phyloP scores from a whole-genome alignment of 306 rosid genomes.

The Crotalaria pallida region DNA sequence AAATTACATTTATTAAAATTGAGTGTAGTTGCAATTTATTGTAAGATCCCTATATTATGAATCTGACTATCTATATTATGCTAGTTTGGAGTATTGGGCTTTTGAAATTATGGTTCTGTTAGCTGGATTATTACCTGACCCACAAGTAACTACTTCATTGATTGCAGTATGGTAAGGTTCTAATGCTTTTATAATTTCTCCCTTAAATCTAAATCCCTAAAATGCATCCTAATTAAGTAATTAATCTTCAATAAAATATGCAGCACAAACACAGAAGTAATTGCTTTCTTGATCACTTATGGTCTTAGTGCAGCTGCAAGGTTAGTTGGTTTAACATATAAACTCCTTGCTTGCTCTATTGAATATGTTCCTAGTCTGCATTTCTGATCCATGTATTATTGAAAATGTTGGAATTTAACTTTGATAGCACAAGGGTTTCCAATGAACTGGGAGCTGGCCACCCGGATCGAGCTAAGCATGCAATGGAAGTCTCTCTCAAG shows the following conservation, averaged over 20 bases:
- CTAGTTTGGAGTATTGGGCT: constrained; percentile 91
- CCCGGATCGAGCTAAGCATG: constrained; percentile 51
- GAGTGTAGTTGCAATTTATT: not conserved
- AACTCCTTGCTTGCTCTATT: not conserved
- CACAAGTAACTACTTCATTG: constrained; percentile 61
- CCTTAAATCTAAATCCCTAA: not conserved
- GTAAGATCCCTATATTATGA: not conserved
- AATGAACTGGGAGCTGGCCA: constrained; percentile 80
- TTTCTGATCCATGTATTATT: not conserved
- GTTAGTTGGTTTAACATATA: constrained; percentile 30
- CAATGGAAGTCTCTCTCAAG: constrained; percentile 66
- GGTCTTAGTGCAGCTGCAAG: constrained; percentile 90
- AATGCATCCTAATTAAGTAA: not conserved
- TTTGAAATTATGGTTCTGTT: constrained; percentile 77
- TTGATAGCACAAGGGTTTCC: constrained; percentile 73
- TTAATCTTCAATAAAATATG: constrained; percentile 1
- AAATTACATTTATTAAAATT: not conserved
- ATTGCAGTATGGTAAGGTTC: constrained; percentile 74
- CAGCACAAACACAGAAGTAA: constrained; percentile 65
- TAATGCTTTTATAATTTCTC: not conserved
- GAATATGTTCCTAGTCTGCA: not conserved
- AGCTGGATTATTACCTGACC: constrained; percentile 68
- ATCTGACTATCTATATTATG: constrained; percentile 19
- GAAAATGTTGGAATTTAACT: not conserved
- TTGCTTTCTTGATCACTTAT: constrained; percentile 60